Evolutionary conservation across 2,329 filamentous ascomycete genomes (phyloP).

Genomic region (Colletotrichum lentis): DNA sequence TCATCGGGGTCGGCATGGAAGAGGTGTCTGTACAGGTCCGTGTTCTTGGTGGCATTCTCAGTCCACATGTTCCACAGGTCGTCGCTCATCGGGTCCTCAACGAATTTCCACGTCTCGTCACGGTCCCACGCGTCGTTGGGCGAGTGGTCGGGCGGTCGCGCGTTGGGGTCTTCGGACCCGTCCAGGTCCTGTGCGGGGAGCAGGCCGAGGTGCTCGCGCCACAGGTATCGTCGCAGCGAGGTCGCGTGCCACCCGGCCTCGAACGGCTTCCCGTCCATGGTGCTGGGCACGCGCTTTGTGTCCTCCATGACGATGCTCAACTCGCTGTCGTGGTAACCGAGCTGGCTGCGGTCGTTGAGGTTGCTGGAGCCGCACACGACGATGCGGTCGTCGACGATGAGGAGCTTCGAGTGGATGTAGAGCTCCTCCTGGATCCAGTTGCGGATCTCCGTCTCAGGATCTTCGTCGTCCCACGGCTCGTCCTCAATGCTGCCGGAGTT

Average conservation of each 20-base stretch:
- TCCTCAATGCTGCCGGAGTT: constrained; percentile 66
- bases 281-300: constrained; percentile 71
- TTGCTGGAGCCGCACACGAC: constrained; percentile 90
- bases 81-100: constrained; percentile 75
- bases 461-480: constrained; percentile 77
- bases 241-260: constrained; percentile 83
- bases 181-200: constrained; percentile 77
- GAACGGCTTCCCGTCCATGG: constrained; percentile 81
- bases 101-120: constrained; percentile 69
- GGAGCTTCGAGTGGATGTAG: constrained; percentile 91
- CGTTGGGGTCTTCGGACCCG: constrained; percentile 73
- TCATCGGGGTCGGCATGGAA: constrained; percentile 93
- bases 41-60: constrained; percentile 73
- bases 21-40: constrained; percentile 76
- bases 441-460: constrained; percentile 77
- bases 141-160: constrained; percentile 73
- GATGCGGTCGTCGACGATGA: constrained; percentile 86
- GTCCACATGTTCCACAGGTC: constrained; percentile 76
- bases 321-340: constrained; percentile 90
- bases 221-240: constrained; percentile 81
- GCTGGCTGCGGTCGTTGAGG: constrained; percentile 88
- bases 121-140: constrained; percentile 70
- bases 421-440: constrained; percentile 96
- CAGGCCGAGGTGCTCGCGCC: constrained; percentile 90
- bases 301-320: constrained; percentile 91